Evolutionary conservation across 768 basidiomycete species (phyloP).

Genomic region (Lentinula sp.): DNA sequence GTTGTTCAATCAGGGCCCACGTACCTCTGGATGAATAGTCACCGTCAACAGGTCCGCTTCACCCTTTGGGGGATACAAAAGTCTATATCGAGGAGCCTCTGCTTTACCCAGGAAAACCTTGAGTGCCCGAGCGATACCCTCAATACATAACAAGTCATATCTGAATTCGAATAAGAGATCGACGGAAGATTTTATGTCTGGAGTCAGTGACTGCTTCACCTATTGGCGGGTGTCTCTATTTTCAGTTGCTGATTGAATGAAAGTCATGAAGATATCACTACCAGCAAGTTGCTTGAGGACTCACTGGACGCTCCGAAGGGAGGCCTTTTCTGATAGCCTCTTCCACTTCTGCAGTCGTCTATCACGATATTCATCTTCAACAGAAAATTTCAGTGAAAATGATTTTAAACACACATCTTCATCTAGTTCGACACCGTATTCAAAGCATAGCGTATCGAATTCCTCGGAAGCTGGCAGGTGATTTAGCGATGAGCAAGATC

Average conservation of each 20-base stretch:
- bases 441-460: slow-evolving; percentile 93
- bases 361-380: not conserved
- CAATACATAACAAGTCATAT: slow-evolving; percentile 96
- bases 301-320: slow-evolving; percentile 78
- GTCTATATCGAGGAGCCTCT: slow-evolving; percentile 64
- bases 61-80: slow-evolving; percentile 66
- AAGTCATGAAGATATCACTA: not conserved
- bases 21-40: slow-evolving; percentile 67
- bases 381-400: not conserved
- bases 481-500: slow-evolving; percentile 13
- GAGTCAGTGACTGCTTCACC: slow-evolving; percentile 33
- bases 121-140: slow-evolving; percentile 87
- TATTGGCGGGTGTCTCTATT: slow-evolving; percentile 98
- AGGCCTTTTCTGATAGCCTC: slow-evolving; percentile 77
- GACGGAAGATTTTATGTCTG: not conserved
- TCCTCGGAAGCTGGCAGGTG: slow-evolving; percentile 72
- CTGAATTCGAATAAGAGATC: slow-evolving; percentile 30
- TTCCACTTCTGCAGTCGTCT: slow-evolving; percentile 90
- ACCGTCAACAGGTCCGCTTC: slow-evolving; percentile 61
- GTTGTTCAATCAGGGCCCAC: slow-evolving; percentile 15
- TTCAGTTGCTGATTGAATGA: slow-evolving; percentile 75
- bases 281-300: slow-evolving; percentile 13
- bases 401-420: slow-evolving; percentile 74
- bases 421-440: slow-evolving; percentile 95
- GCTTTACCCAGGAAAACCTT: slow-evolving; percentile 73